phyloP scores from a whole-genome alignment of 208 protist genomes.

The Trypanosoma congolense region DNA sequence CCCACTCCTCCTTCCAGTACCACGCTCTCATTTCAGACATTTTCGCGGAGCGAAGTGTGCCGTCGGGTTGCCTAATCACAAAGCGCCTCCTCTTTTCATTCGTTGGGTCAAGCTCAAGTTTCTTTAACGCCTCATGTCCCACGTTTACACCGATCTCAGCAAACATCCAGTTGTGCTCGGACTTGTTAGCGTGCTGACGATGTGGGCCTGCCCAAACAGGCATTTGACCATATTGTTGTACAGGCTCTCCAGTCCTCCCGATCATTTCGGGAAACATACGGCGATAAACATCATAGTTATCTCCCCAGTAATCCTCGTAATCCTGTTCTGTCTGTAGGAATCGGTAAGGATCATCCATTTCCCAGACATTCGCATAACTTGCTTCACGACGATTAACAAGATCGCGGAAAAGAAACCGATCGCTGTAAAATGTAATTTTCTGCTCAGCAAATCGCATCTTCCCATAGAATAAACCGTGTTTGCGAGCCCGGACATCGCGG shows the following conservation, averaged over 20 bases:
- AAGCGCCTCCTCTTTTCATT: conserved; percentile 92
- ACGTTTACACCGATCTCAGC: conserved; percentile 93
- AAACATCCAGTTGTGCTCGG: conserved; percentile 93
- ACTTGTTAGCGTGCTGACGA: conserved; percentile 89
- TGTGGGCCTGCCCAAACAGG: conserved; percentile 89
- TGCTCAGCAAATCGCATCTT: conserved; percentile 91
- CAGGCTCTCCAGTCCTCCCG: conserved; percentile 83
- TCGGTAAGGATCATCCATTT: conserved; percentile 94
- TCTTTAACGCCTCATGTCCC: conserved; percentile 89
- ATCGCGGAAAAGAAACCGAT: conserved; percentile 91
- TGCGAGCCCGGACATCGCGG: conserved; percentile 82
- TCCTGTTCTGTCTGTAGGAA: conserved; percentile 92
- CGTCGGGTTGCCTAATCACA: conserved; percentile 89
- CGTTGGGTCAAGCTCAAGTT: conserved; percentile 89
- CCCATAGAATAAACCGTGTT: conserved; percentile 89
- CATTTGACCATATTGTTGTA: conserved; percentile 92
- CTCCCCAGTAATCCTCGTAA: conserved; percentile 92
- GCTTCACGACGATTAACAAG: conserved; percentile 90
- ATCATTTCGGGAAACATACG: conserved; percentile 94
- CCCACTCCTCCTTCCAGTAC: conserved; percentile 95
- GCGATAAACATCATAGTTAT: conserved; percentile 93
- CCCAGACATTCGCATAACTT: conserved; percentile 92
- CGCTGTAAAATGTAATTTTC: conserved; percentile 92
- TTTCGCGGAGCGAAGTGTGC: conserved; percentile 90
- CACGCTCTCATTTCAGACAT: conserved; percentile 94